phyloP scores from a whole-genome alignment of 768 basidiomycete genomes.

The Rhodotorula kratochvilovae region DNA sequence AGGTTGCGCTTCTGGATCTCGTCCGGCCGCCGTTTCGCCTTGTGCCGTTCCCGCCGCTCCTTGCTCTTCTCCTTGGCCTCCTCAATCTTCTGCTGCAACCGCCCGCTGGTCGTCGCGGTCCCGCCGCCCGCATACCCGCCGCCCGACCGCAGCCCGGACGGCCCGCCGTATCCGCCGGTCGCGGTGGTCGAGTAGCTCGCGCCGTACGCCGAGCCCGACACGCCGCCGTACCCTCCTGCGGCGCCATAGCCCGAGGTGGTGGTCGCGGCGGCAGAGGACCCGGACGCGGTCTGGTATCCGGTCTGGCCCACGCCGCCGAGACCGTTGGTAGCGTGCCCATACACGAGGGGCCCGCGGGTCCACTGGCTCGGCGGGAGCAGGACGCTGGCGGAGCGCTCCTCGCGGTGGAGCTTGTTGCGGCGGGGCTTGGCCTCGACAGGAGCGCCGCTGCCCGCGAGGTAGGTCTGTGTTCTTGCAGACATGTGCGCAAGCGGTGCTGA shows the following conservation, averaged over 20 bases:
- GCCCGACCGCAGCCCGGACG: neutral
- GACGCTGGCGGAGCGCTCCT: conserved; percentile 15
- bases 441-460: neutral
- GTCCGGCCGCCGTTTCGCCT: conserved; percentile 22
- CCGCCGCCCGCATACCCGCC: conserved; percentile 3
- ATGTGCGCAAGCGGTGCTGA: neutral
- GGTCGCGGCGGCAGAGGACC: neutral
- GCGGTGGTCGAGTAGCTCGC: conserved; percentile 10
- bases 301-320: conserved; percentile 23
- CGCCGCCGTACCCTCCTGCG: neutral
- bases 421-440: neutral
- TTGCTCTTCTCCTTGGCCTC: conserved; percentile 33
- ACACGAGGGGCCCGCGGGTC: conserved; percentile 5
- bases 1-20: conserved; percentile 21
- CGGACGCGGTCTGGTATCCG: conserved; percentile 13
- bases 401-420: conserved; percentile 21
- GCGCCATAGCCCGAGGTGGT: neutral
- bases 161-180: neutral
- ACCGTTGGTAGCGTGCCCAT: conserved; percentile 15
- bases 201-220: neutral
- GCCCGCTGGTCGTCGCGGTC: conserved; percentile 6
- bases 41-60: conserved; percentile 27
- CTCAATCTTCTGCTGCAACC: conserved; percentile 27
- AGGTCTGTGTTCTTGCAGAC: neutral
- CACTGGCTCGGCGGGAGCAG: conserved; percentile 22